Percentiles rank a stretch among this genome's conserved stretches.
phyloP scores from a whole-genome alignment of 2,329 filamentous ascomycete species.

The Fusarium miscanthi region DNA sequence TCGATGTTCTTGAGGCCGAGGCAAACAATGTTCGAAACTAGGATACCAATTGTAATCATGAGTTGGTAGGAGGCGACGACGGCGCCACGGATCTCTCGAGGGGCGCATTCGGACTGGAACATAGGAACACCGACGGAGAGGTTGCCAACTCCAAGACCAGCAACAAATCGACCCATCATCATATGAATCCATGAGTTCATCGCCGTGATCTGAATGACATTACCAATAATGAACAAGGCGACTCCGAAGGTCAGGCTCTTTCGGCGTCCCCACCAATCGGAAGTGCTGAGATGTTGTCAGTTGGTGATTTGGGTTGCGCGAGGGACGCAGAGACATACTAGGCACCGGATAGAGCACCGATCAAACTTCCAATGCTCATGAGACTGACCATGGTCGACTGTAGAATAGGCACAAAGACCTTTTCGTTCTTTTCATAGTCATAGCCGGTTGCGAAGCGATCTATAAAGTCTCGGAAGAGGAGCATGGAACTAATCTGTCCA shows the following conservation, averaged over 20 bases:
- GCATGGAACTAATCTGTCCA: slow-evolving; percentile 66
- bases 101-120: slow-evolving; percentile 73
- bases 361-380: slow-evolving; percentile 65
- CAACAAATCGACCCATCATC: slow-evolving; percentile 72
- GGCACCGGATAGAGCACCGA: slow-evolving; percentile 65
- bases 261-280: slow-evolving; percentile 68
- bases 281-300: slow-evolving; percentile 52
- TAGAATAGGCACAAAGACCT: slow-evolving; percentile 55
- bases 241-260: slow-evolving; percentile 65
- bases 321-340: slow-evolving; percentile 47
- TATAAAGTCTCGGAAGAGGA: slow-evolving; percentile 64
- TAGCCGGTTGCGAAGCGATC: slow-evolving; percentile 64
- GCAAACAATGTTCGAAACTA: slow-evolving; percentile 66
- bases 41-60: slow-evolving; percentile 78
- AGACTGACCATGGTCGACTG: slow-evolving; percentile 66
- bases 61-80: slow-evolving; percentile 79
- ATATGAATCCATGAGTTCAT: slow-evolving; percentile 71
- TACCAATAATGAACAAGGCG: slow-evolving; percentile 70
- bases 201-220: slow-evolving; percentile 73
- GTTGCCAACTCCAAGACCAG: slow-evolving; percentile 74
- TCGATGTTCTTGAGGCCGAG: slow-evolving; percentile 60
- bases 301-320: neutral
- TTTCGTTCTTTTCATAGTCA: slow-evolving; percentile 48
- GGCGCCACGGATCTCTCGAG: slow-evolving; percentile 70
- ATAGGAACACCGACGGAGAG: slow-evolving; percentile 74